Conservation (phyloP, 805 yeast genomes). For the Kodamaea kakaduensis region DNA sequence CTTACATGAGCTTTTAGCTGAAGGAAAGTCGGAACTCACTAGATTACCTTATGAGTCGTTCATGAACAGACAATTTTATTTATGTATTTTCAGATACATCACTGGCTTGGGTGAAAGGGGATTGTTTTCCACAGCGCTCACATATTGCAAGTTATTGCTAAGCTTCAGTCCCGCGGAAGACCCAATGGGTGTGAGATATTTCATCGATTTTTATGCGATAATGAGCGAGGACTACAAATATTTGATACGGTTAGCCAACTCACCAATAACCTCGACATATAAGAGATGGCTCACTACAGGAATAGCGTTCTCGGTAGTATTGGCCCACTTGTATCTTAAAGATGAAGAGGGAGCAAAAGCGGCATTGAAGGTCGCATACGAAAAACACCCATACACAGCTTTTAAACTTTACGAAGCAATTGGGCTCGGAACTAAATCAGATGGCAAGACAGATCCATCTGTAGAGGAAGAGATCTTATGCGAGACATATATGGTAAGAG, state of each 20-base stretch:
- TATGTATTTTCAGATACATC: conserved; percentile 70
- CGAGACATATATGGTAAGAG: conserved; percentile 58
- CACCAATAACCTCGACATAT: conserved; percentile 56
- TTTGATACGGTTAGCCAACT: conserved; percentile 52
- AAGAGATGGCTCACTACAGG: conserved; percentile 71
- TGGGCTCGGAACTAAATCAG: conserved; percentile 26
- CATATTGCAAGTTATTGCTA: conserved; percentile 66
- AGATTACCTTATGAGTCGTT: conserved; percentile 74
- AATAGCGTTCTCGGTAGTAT: conserved; percentile 57
- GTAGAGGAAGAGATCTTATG: conserved; percentile 5
- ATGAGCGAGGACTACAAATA: conserved; percentile 62
- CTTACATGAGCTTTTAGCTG: conserved; percentile 43
- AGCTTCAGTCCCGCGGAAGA: conserved; percentile 74
- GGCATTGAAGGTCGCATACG: conserved; percentile 48
- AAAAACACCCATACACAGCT: conserved; percentile 56
- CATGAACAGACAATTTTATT: conserved; percentile 72
- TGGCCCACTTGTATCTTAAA: conserved; percentile 52
- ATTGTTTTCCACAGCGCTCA: conserved; percentile 71
- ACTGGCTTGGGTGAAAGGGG: conserved; percentile 70
- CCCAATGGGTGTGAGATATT: conserved; percentile 79
- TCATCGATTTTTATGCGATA: conserved; percentile 75
- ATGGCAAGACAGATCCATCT: conserved; percentile 2
- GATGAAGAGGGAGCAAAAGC: conserved; percentile 42
- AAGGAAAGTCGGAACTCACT: conserved; percentile 51
- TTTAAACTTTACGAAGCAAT: conserved; percentile 45